Base-by-base conservation (phyloP, 2,329 filamentous ascomycete genomes). In the Amphichorda felina region DNA sequence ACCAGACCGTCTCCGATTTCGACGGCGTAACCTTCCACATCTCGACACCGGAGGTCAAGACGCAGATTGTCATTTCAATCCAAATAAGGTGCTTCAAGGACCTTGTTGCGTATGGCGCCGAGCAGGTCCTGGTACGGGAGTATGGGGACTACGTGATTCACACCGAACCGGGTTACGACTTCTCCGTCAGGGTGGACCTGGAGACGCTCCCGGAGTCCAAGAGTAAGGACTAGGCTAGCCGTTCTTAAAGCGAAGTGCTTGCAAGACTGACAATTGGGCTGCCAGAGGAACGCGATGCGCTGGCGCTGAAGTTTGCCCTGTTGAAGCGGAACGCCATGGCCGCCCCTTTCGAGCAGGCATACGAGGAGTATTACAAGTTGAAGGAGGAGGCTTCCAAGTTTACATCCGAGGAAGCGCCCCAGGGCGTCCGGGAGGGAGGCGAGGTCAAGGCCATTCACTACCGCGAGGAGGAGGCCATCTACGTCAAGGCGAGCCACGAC, bases 261-360 rank as follows among this genome's bases (percentile, higher is more conserved):
- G 18, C n/a, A 5, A 19, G 30, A 19, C 11, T 32, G 14, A 8
- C 5, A 33, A 24, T 24, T 24, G 21, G 6, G n/a, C 21, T 10
- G 6, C 21, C 10, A 24, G 21, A 24, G 21, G 83, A 77, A 44
- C 79, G 80, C 46, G 86, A 94, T 50, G 88, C 87, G 42, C 68
- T 99, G 42, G 78, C 95, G 48, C 77, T 76, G 59, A 82, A 88
- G 53, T 80, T 96, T 51, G 84, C 88, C 40, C 69, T 98, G 45
- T 64, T 99, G 50, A 98, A 96, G 71, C 87, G 93, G 52, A 96
- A 99, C 59, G 87, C 85, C 47, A 96, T 98, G 91, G 93, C 91
- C 42, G 89, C 91, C 34, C 91, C 93, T 1, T 98, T 98, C 59
- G 91, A 98, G 65, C 82, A 88, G 54, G 91, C 93, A 16, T 98